Evolutionary conservation across 257 asterid genomes (phyloP).

Genomic region (Osmanthus fragrans): DNA sequence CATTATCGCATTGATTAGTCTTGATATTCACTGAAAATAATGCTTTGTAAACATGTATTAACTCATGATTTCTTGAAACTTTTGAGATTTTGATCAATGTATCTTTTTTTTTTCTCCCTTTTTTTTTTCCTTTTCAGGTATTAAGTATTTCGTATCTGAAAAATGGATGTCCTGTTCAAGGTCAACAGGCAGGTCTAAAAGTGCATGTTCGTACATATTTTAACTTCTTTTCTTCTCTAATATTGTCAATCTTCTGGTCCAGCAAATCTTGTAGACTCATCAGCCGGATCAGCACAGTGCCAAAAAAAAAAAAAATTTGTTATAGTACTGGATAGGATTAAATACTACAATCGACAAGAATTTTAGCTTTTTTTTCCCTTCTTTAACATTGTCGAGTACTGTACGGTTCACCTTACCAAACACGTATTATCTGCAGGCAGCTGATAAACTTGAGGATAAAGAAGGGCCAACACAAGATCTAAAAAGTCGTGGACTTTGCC

Average conservation of each 20-base stretch:
- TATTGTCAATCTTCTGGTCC: too few relatives aligned
- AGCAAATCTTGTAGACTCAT: background rate
- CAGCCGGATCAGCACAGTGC: background rate
- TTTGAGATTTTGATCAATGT: background rate
- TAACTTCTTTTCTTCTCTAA: too few relatives aligned
- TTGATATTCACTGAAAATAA: background rate
- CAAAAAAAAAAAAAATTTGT: background rate
- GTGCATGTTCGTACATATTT: background rate
- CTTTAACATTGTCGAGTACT: slow-evolving; percentile 11
- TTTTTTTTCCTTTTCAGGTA: slow-evolving; percentile 47
- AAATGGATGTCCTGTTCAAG: slow-evolving; percentile 54
- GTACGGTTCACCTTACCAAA: background rate
- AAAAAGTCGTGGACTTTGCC: slow-evolving; percentile 77
- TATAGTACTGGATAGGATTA: too few relatives aligned
- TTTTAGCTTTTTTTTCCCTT: too few relatives aligned
- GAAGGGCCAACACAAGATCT: slow-evolving; percentile 52
- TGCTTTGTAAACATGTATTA: background rate
- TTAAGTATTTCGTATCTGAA: slow-evolving; percentile 70
- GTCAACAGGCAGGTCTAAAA: slow-evolving; percentile 51
- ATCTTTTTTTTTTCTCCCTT: background rate
- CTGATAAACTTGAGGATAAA: slow-evolving; percentile 34
- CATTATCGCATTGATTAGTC: background rate
- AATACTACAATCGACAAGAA: too few relatives aligned
- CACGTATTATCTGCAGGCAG: slow-evolving; percentile 32
- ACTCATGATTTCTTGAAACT: background rate